Evolutionary conservation across 306 rosid species (phyloP).

Genomic region (Cotoneaster glaucophyllus): DNA sequence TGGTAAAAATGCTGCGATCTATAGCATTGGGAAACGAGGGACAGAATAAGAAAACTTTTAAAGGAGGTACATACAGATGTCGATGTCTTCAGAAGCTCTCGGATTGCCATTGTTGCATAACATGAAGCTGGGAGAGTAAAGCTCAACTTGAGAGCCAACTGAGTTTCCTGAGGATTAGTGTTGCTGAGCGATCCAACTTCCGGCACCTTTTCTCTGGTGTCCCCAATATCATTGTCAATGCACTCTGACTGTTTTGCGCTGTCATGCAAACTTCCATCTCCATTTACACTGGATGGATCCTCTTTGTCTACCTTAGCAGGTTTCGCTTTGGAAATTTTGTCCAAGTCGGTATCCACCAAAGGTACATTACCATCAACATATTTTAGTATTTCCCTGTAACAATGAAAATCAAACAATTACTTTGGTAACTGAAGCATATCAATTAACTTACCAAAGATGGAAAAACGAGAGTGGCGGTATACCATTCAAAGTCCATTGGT

Average conservation of each 20-base stretch:
- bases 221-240: conserved; percentile 20
- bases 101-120: conserved; percentile 95
- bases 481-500: conserved; percentile 79
- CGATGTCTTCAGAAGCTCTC: conserved; percentile 93
- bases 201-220: conserved; percentile 21
- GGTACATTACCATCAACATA: conserved; percentile 58
- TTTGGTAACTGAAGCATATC: neutral
- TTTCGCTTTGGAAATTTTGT: conserved; percentile 44
- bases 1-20: too few species aligned
- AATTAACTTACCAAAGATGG: neutral
- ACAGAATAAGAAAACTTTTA: neutral
- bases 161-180: conserved; percentile 47
- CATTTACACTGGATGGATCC: neutral
- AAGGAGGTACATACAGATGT: conserved; percentile 64
- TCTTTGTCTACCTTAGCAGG: conserved; percentile 20
- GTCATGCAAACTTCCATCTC: neutral
- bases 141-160: conserved; percentile 72
- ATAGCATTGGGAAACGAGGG: neutral
- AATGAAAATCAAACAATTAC: conserved; percentile 9
- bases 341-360: conserved; percentile 78
- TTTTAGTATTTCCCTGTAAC: conserved; percentile 66
- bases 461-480: conserved; percentile 1
- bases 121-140: conserved; percentile 88
- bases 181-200: conserved; percentile 24
- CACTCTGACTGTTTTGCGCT: conserved; percentile 25